These are phyloP conservation scores for Phytophthora hibernalis DNA, from an alignment of 352 stramenopile genomes.

Conservation along the genomic window DNA sequence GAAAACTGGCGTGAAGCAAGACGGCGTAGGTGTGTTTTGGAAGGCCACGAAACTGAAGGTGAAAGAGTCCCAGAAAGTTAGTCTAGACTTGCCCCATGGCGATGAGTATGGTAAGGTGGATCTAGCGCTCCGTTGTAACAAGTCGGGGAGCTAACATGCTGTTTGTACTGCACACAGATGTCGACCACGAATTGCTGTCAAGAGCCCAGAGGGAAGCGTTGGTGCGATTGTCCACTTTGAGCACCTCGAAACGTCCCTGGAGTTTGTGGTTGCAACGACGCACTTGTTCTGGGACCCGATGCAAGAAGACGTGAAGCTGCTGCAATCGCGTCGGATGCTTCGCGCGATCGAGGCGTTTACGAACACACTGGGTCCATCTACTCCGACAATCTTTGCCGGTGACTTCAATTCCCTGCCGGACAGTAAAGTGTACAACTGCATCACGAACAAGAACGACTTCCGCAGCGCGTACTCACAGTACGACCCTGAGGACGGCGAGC, in stretches of 20 bases:
- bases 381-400: slow-evolving; percentile 64
- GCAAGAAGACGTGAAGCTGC: slow-evolving; percentile 85
- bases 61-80: slow-evolving; percentile 48
- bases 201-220: slow-evolving; percentile 62
- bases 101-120: slow-evolving; percentile 57
- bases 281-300: slow-evolving; percentile 87
- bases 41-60: slow-evolving; percentile 54
- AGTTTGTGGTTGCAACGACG: slow-evolving; percentile 80
- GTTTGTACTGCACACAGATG: slow-evolving; percentile 36
- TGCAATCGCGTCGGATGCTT: slow-evolving; percentile 72
- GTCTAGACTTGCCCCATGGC: slow-evolving; percentile 57
- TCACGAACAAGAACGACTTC: slow-evolving; percentile 52
- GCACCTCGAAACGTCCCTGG: slow-evolving; percentile 33
- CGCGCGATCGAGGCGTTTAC: slow-evolving; percentile 51
- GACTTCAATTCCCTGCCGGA: slow-evolving; percentile 88
- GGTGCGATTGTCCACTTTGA: slow-evolving; percentile 68
- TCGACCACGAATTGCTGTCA: slow-evolving; percentile 55
- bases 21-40: slow-evolving; percentile 84
- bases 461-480: slow-evolving; percentile 72
- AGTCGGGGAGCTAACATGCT: neutral
- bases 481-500: slow-evolving; percentile 44
- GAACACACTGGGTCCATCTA: slow-evolving; percentile 18
- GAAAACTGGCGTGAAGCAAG: slow-evolving; percentile 66
- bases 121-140: neutral
- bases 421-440: slow-evolving; percentile 74